A percentile compares a stretch with the other conserved stretches of the same genome.
phyloP scores from a whole-genome alignment of 2,329 filamentous ascomycete genomes.

The Colletotrichum tamarilloi region DNA sequence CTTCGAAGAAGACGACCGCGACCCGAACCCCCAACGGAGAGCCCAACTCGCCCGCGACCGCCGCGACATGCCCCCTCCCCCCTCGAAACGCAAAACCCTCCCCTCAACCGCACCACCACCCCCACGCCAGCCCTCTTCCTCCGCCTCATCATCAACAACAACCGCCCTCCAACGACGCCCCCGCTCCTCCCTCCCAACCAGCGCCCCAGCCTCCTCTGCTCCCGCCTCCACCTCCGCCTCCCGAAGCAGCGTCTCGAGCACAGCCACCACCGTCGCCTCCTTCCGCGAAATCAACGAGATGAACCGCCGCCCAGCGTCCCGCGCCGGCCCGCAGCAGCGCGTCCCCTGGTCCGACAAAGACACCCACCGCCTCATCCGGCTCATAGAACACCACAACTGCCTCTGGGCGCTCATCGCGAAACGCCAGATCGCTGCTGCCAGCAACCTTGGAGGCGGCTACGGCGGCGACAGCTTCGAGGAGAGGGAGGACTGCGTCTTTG shows the following conservation, averaged over 20 bases:
- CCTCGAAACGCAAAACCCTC: conserved; percentile 9
- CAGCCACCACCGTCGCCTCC: conserved; percentile 44
- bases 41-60: conserved; percentile 39
- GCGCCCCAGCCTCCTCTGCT: conserved; percentile 26
- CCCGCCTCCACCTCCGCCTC: conserved; percentile 30
- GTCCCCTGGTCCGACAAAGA: conserved; percentile 57
- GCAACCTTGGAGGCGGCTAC: not conserved
- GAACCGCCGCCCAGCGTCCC: conserved; percentile 18
- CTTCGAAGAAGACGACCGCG: conserved; percentile 39
- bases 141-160: not conserved
- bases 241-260: conserved; percentile 39
- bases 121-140: not conserved
- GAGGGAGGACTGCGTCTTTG: conserved; percentile 49
- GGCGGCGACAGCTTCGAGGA: conserved; percentile 5
- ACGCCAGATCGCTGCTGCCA: conserved; percentile 33
- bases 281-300: conserved; percentile 22
- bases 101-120: conserved; percentile 1
- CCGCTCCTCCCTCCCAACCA: conserved; percentile 5
- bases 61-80: conserved; percentile 36
- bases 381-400: conserved; percentile 51
- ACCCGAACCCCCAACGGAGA: conserved; percentile 37
- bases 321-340: conserved; percentile 40
- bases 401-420: conserved; percentile 51
- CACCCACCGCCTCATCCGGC: conserved; percentile 51
- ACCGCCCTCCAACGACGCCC: not conserved